Percentiles rank a stretch among this genome's conserved stretches.
These are phyloP conservation scores for Xylariaceae sp. DNA, from an alignment of 2,329 filamentous ascomycete species.

Conservation along the genomic window DNA sequence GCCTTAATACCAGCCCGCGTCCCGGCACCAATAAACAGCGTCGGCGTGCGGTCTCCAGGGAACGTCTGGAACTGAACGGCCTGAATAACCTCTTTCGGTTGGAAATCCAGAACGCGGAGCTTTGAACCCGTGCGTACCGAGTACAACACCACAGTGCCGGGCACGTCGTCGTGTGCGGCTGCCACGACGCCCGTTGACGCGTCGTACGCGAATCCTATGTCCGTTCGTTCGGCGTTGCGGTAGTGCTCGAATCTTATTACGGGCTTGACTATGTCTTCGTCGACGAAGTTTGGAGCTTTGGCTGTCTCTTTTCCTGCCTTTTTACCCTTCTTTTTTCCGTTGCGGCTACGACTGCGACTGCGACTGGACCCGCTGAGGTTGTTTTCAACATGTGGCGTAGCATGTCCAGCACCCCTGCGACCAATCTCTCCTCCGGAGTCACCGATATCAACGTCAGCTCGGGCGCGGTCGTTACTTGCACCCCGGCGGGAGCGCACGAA, in stretches of 20 bases:
- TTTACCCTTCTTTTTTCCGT: too few species aligned
- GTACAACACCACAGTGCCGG: slow-evolving; percentile 45
- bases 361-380: background rate
- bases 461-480: background rate
- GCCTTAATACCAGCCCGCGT: slow-evolving; percentile 35
- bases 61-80: slow-evolving; percentile 45
- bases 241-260: slow-evolving; percentile 49
- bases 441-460: background rate
- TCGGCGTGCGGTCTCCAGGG: slow-evolving; percentile 42
- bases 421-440: background rate
- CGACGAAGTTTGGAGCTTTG: too few species aligned
- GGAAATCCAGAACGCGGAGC: slow-evolving; percentile 30
- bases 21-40: slow-evolving; percentile 45
- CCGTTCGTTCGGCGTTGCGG: slow-evolving; percentile 45
- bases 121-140: slow-evolving; percentile 44
- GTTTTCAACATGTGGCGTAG: background rate
- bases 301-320: too few species aligned
- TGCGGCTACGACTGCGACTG: background rate
- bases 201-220: slow-evolving; percentile 51
- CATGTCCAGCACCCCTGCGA: background rate
- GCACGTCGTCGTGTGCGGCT: slow-evolving; percentile 47
- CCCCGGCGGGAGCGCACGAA: slow-evolving; percentile 28
- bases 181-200: slow-evolving; percentile 47
- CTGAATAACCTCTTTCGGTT: slow-evolving; percentile 27
- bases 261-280: slow-evolving; percentile 32